Evolutionary conservation across 805 yeast genomes (phyloP), one percentile per base, ranked within the genome.

Genomic region (Nakazawaea molendinolei): DNA sequence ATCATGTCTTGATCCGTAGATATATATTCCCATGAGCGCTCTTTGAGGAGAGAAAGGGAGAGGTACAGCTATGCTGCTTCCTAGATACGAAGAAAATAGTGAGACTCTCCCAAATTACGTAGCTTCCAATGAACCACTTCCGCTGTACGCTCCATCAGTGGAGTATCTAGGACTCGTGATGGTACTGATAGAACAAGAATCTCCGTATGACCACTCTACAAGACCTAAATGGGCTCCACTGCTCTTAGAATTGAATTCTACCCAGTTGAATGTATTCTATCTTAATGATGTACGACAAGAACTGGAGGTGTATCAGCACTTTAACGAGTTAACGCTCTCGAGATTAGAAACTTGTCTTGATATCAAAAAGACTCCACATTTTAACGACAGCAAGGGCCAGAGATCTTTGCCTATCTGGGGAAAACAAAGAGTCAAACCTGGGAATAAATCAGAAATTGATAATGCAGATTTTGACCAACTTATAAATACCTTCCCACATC

Each of bases 191-290:
- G 40, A 38, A 16, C n/a, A 23, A 23, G 10, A 5, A n/a, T 19
- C 30, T 2, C 40, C 40, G 9, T 28, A 23, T 13, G n/a, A 22
- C 9, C n/a, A 5, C 7, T 7, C 16, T 9, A 13, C 16, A 8
- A 26, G 22, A n/a, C 5, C 21, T 5, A 23, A 8, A 12, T 38
- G 40, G 40, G 15, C n/a, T 23, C 37, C 37, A 5, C 10, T 15
- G 7, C 23, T 38, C 10, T 6, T 38, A 13, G 37, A 38, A 20
- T 24, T 38, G 26, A 33, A 38, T 18, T 38, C 40, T 5, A 38
- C 40, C 2, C 36, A 33, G 22, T 15, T 38, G 23, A 38, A 38
- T 17, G 5, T 38, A 7, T 38, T 33, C 31, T 13, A 28, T 12
- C 10, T 34, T 5, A 8, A 13, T 5, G 9, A 20, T 16, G 4